These are phyloP conservation scores for Heracleum sosnowskyi DNA, from an alignment of 129 eudicot species.

Conservation along the genomic window DNA sequence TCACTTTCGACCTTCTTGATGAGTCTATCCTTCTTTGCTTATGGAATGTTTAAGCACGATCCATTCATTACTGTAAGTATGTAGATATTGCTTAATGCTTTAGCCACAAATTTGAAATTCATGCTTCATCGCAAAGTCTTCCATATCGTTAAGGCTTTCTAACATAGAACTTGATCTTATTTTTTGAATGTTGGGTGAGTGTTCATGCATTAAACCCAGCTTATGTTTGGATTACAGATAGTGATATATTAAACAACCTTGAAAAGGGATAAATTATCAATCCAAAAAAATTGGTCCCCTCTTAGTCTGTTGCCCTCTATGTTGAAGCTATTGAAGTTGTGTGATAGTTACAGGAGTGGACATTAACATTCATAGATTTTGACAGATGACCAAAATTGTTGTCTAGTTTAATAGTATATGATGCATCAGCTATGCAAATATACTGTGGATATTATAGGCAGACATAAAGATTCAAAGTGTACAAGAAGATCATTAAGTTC, in stretches of 20 bases:
- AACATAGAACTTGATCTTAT: background rate
- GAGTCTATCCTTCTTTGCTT: slow-evolving; percentile 47
- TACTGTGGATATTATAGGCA: background rate
- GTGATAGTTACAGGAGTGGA: background rate
- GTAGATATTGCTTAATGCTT: background rate
- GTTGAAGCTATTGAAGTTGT: background rate
- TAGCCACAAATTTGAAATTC: background rate
- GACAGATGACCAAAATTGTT: background rate
- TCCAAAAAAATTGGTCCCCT: background rate
- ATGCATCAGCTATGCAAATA: background rate
- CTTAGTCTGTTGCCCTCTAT: background rate
- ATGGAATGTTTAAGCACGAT: slow-evolving; percentile 44
- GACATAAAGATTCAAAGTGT: background rate
- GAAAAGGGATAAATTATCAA: background rate
- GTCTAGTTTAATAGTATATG: background rate
- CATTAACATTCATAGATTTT: background rate
- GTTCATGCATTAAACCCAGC: background rate
- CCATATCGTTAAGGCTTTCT: background rate
- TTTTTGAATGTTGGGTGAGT: background rate
- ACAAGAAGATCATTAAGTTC: background rate
- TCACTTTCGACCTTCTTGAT: slow-evolving; percentile 48
- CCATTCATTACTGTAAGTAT: slow-evolving; percentile 38
- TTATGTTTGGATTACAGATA: background rate
- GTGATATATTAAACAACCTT: background rate
- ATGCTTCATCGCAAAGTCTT: background rate